Evolutionary conservation across 768 basidiomycete genomes (phyloP), one percentile per base, ranked within the genome.

Genomic region (Suillus plorans): DNA sequence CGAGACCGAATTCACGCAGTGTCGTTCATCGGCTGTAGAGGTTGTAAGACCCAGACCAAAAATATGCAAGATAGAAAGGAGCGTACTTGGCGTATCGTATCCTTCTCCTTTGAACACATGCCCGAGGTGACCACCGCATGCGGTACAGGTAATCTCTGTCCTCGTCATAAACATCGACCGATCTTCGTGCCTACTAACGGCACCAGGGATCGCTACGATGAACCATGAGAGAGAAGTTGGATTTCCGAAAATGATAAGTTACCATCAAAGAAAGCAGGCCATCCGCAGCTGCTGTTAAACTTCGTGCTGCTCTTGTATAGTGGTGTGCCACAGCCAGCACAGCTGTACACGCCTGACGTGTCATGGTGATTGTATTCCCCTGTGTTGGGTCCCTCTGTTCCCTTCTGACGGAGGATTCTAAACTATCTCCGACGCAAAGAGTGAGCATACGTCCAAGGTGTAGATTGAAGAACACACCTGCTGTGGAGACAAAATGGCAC

Each of bases 181-280:
- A 44, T 64, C 59, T 28, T 28, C 9, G 75, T 95, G 90, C 47
- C 89, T 81, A 64, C 72, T 84, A 37, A 98, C 92, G 28, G 95
- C 94, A 41, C 95, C 95, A 7, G 95, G 95, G 66, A 97, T 86
- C 9, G 95, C 94, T 93, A 66, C 39, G 39, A 49, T 47, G n/a
- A 34, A 52, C 31, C 14, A 44, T 68, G n/a, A 65, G 62, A 49
- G 59, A 31, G 22, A 31, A 8, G 31, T 59, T 12, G 2, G 12
- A 42, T 42, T 20, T 31, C 10, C 3, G 1, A 31, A 10, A 10
- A 36, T 42, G 50, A 64, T 28, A 10, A 69, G 78, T 63, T 66
- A 91, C 91, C 91, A 73, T 97, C 95, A 73, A 90, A 98, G 84
- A 97, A 98, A 1, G 95, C 94, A n/a, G 96, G 95, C 95, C 95